Base-by-base conservation (phyloP, 2,329 filamentous ascomycete species). In the Stachybotrys elegans region DNA sequence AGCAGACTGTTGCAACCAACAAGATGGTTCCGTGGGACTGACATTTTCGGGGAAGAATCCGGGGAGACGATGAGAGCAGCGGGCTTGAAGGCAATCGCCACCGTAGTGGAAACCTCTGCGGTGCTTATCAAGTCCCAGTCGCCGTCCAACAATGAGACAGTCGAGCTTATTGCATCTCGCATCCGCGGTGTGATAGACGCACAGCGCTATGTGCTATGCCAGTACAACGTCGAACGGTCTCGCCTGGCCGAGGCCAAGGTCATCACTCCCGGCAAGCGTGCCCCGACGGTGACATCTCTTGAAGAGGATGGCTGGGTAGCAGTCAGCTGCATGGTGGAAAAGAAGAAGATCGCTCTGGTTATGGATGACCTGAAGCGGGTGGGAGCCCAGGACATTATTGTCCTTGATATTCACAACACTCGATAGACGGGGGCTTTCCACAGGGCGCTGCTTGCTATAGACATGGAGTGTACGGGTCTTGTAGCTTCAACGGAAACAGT, bases 51-150 rank as follows among this genome's bases (percentile, higher is more conserved):
- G 9, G 17, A 55, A 93, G 92, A 98, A 74, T 97, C 93, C 17
- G 93, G 93, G 45, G 92, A 97, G 69, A 98, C 93, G 1, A 98
- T 98, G 93, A 86, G 88, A 59, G 93, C 92, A 17, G 92, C 92
- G 35, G 93, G 93, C 20, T 78, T 98, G 41, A 91, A 90, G 69
- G 85, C 92, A 45, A 96, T 97, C 56, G 90, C 93, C 56, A 98
- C 93, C 3, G 90, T 98, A 21, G 78, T 96, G 42, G 83, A 89
- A 45, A 91, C 86, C 44, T 88, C 85, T 16, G 91, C 93, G 23
- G 85, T 96, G 39, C 78, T 98, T 46, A 91, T 98, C 73, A 92
- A 92, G 72, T 95, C 90, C 34, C 89, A 84, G 62, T 79, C 83
- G 45, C 84, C 91, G 5, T 87, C 85, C 48, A 88, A 95, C 66